Conservation (phyloP, 768 basidiomycete species). For the Russula foetens region DNA sequence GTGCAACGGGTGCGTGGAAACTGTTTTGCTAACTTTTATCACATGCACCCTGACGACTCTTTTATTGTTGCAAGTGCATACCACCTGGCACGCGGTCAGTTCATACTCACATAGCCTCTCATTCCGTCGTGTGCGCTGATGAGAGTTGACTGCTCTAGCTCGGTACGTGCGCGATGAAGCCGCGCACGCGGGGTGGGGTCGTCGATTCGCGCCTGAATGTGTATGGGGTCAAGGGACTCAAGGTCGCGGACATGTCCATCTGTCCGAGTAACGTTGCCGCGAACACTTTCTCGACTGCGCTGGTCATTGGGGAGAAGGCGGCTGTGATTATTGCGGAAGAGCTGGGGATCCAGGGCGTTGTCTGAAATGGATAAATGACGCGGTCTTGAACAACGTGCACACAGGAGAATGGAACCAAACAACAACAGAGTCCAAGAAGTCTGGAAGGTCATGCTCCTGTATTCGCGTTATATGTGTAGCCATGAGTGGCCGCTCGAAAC, state of each 20-base stretch:
- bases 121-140: conserved; percentile 44
- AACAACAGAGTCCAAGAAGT: too few species aligned
- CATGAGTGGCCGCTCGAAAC: too few species aligned
- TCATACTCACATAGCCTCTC: too few species aligned
- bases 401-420: too few species aligned
- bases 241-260: conserved; percentile 43
- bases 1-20: conserved; percentile 24
- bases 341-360: conserved; percentile 31
- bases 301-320: conserved; percentile 44
- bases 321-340: conserved; percentile 56
- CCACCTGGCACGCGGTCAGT: neutral
- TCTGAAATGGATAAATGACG: conserved; percentile 24
- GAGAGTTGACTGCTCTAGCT: conserved; percentile 42
- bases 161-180: too few species aligned
- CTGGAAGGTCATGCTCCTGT: too few species aligned
- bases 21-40: neutral
- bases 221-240: conserved; percentile 48
- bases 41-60: too few species aligned
- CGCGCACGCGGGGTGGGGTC: too few species aligned
- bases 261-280: conserved; percentile 32
- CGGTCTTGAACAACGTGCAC: too few species aligned
- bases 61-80: neutral
- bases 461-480: too few species aligned
- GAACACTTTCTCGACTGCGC: conserved; percentile 38
- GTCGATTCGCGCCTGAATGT: too few species aligned